Evolutionary conservation across 352 stramenopile species (phyloP).

Genomic region (Elongisporangium anandrum): DNA sequence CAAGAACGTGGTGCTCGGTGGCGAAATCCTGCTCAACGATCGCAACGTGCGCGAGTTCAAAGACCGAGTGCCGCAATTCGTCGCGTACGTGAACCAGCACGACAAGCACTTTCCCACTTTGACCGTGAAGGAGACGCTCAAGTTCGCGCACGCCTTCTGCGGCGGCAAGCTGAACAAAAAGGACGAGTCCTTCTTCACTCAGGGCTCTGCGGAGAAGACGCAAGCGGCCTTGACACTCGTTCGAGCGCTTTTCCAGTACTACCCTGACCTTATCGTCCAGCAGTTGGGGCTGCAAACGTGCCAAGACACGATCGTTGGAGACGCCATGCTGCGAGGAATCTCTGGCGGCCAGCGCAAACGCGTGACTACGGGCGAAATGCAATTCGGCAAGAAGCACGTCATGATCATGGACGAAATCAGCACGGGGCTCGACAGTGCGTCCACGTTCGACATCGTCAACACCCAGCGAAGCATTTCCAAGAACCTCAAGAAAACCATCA

Average conservation of each 20-base stretch:
- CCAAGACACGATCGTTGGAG: conserved; percentile 36
- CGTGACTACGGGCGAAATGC: conserved; percentile 49
- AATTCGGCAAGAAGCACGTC: conserved; percentile 62
- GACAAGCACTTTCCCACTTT: conserved; percentile 40
- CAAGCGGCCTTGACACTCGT: conserved; percentile 9
- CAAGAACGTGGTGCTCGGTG: conserved; percentile 15
- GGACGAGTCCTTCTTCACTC: conserved; percentile 32
- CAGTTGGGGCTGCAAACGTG: conserved; percentile 27
- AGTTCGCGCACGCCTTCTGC: conserved; percentile 52
- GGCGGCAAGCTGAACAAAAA: conserved; percentile 41
- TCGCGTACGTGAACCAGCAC: conserved; percentile 26
- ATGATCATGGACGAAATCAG: conserved; percentile 89
- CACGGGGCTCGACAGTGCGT: conserved; percentile 89
- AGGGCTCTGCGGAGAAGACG: conserved; percentile 18
- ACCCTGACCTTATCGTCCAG: conserved; percentile 15
- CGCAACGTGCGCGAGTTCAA: conserved; percentile 8
- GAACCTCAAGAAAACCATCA: conserved; percentile 27
- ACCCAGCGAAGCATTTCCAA: conserved; percentile 25
- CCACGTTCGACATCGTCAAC: conserved; percentile 83
- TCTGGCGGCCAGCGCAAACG: conserved; percentile 84
- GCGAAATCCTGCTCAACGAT: conserved; percentile 23
- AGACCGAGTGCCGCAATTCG: conserved; percentile 17
- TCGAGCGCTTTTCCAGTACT: conserved; percentile 16
- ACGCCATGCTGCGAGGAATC: conserved; percentile 42
- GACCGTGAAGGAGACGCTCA: conserved; percentile 14